Evolutionary conservation across 108 stramenopile genomes (phyloP), one percentile per base, ranked within the genome.

Genomic region (Parietichytrium sp.): DNA sequence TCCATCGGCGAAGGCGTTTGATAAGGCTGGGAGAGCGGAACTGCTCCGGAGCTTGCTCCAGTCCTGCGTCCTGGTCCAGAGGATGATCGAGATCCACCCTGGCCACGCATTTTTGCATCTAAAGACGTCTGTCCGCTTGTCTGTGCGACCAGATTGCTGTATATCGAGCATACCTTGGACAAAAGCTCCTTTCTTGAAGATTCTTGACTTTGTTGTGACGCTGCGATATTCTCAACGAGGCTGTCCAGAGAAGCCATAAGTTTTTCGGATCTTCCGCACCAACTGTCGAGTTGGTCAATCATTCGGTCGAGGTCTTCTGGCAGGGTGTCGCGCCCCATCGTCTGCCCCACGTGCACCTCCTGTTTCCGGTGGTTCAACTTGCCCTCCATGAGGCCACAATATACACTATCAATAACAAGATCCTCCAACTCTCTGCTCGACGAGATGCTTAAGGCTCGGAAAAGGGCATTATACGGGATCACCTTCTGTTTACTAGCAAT

Each of bases 371-470:
- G 61, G 42, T 72, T 45, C 0, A 72, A 42, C 33, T 42, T 33
- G n/a, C 38, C 61, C 0, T 25, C n/a, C 42, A 72, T 23, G 61
- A 72, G 61, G 33, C 61, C 61, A 27, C 38, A 33, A 27, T 72
- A 72, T 2, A 72, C 45, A 42, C 61, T 72, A 10, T 72, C 61
- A 45, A 72, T 72, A 20, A 72, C 33, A 45, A 72, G 10, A 27
- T 72, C 61, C 42, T 72, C 61, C 61, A 72, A 33, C 15, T 72
- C 61, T 13, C 61, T 33, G 20, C 45, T 42, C 16, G 38, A 3
- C 0, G 36, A 6, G 10, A 72, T 27, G 16, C 61, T 16, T 42
- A 72, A 25, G 16, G 61, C 61, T 6, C 16, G 10, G 8, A 33
- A 42, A 6, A 72, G 38, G 16, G 42, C 25, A 6, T 31, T 42